A percentile compares a stretch with the other conserved stretches of the same genome.
phyloP scores from a whole-genome alignment of 1,284 basidiomycete genomes.

The Ceratobasidium sp. region DNA sequence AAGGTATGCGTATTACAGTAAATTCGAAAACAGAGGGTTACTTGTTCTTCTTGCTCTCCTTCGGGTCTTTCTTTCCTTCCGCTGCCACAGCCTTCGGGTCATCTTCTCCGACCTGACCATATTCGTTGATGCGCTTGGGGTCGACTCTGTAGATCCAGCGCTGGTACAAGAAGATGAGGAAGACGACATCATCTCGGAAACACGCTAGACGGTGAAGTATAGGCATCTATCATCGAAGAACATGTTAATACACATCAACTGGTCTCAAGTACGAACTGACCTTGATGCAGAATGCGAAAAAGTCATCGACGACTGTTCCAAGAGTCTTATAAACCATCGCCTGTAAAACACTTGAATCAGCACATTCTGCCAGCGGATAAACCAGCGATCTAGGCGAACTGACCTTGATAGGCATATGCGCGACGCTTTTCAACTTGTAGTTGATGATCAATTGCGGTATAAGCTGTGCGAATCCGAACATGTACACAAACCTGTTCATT shows the following conservation, averaged over 20 bases:
- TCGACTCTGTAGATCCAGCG: constrained; percentile 97
- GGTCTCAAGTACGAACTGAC: constrained; percentile 31
- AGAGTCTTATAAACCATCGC: constrained; percentile 96
- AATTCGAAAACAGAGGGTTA: constrained; percentile 51
- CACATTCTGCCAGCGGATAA: neutral
- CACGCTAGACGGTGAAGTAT: constrained; percentile 90
- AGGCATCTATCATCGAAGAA: constrained; percentile 78
- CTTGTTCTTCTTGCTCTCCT: constrained; percentile 68
- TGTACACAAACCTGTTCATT: constrained; percentile 89
- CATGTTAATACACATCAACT: constrained; percentile 8
- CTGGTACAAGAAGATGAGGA: constrained; percentile 88
- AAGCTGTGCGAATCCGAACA: constrained; percentile 97
- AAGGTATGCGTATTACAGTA: neutral
- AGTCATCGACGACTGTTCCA: constrained; percentile 91
- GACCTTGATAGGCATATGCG: constrained; percentile 92
- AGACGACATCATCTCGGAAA: constrained; percentile 91
- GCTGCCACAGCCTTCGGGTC: constrained; percentile 23
- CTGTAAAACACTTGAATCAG: constrained; percentile 1
- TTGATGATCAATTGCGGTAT: constrained; percentile 95
- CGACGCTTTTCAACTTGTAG: constrained; percentile 95
- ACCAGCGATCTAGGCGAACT: neutral
- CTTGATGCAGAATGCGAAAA: constrained; percentile 76
- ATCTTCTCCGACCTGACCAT: constrained; percentile 78
- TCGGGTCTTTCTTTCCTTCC: constrained; percentile 42
- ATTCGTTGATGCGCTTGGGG: constrained; percentile 94